Evolutionary conservation across 139 green algal species (phyloP).

Genomic region (Marvania coccoides): DNA sequence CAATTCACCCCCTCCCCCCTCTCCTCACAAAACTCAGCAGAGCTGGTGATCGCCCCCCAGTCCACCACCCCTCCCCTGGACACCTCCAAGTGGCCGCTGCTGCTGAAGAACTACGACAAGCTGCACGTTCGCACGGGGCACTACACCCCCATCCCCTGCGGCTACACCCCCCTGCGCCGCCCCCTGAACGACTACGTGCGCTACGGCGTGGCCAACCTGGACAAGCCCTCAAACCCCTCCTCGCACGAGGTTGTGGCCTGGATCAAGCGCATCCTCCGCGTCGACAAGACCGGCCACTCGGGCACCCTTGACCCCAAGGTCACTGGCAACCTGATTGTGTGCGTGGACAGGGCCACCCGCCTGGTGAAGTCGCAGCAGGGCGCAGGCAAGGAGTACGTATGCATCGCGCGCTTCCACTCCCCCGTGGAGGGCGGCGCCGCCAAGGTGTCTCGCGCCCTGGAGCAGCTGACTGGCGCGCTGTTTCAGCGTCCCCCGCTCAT

Average conservation of each 20-base stretch:
- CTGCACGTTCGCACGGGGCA: constrained; percentile 92
- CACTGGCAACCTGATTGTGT: constrained; percentile 95
- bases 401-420: constrained; percentile 75
- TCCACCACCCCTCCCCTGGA: constrained; percentile 66
- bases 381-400: constrained; percentile 98
- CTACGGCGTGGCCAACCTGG: constrained; percentile 96
- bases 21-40: background rate
- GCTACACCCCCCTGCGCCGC: constrained; percentile 81
- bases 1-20: background rate
- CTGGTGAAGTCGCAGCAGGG: constrained; percentile 98
- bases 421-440: constrained; percentile 54
- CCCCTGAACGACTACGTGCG: constrained; percentile 89
- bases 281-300: constrained; percentile 97
- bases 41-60: constrained; percentile 21
- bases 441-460: constrained; percentile 59
- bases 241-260: constrained; percentile 97
- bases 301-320: constrained; percentile 95
- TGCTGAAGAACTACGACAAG: constrained; percentile 96
- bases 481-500: constrained; percentile 98
- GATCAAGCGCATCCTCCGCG: constrained; percentile 92
- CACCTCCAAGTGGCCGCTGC: constrained; percentile 90
- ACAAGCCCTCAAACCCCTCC: constrained; percentile 96
- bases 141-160: constrained; percentile 96
- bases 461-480: constrained; percentile 62
- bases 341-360: constrained; percentile 92